Conservation (phyloP, 169 alveolate species). For the Theileria luwenshuni region DNA sequence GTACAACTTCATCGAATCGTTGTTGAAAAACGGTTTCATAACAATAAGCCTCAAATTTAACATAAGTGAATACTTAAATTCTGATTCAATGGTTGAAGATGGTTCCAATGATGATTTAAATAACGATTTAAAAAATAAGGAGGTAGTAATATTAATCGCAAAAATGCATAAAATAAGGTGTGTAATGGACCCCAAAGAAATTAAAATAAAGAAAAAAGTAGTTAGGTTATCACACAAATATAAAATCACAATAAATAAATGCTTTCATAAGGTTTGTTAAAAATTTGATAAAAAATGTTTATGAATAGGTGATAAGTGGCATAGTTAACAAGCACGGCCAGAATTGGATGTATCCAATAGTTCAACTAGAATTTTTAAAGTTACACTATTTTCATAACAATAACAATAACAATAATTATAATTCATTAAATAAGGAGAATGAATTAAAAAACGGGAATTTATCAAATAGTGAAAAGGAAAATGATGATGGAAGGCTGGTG, state of each 20-base stretch:
- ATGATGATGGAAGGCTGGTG: constrained; percentile 26
- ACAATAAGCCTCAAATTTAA: constrained; percentile 65
- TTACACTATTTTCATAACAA: not conserved
- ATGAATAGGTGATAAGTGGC: constrained; percentile 63
- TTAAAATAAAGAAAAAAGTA: constrained; percentile 62
- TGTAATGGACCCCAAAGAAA: constrained; percentile 61
- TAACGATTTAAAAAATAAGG: too few relatives aligned
- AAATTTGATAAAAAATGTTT: not conserved
- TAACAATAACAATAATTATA: too few relatives aligned
- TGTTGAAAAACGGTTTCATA: constrained; percentile 68
- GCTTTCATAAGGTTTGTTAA: constrained; percentile 62
- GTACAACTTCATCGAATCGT: constrained; percentile 54
- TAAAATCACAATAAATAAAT: constrained; percentile 64
- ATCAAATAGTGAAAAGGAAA: too few relatives aligned
- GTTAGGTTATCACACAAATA: constrained; percentile 43
- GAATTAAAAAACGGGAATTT: not conserved
- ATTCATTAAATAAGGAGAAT: too few relatives aligned
- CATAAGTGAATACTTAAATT: constrained; percentile 1
- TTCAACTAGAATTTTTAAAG: constrained; percentile 56
- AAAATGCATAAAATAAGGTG: constrained; percentile 69
- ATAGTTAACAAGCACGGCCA: constrained; percentile 74
- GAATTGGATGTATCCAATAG: constrained; percentile 76
- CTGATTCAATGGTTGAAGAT: too few relatives aligned
- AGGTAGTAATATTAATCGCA: constrained; percentile 55
- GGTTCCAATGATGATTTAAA: too few relatives aligned